A percentile compares a stretch with the other conserved stretches of the same genome.
phyloP scores from a whole-genome alignment of 179 eudicot species.

The Vitellaria paradoxa region DNA sequence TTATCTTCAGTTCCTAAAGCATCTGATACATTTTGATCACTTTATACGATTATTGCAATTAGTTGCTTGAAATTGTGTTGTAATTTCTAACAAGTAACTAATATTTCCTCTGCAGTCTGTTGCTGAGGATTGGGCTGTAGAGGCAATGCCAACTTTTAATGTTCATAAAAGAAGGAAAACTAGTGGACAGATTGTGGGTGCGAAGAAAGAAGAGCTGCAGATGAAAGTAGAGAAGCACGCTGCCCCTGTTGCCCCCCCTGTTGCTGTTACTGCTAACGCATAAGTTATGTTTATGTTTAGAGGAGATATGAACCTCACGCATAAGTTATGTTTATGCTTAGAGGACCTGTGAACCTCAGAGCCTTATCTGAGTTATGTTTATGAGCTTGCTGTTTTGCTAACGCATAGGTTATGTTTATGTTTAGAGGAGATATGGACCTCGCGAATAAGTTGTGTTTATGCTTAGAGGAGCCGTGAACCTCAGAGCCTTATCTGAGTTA shows the following conservation, averaged over 20 bases:
- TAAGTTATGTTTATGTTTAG: background rate
- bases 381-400: no score
- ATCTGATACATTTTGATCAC: background rate
- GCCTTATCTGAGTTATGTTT: no score
- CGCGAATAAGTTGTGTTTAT: no score
- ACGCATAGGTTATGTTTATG: no score
- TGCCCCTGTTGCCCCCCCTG: background rate
- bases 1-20: background rate
- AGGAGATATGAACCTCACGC: background rate
- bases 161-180: constrained; percentile 53
- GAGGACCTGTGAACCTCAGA: no score
- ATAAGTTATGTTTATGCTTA: no score
- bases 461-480: no score
- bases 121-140: constrained; percentile 44
- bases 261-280: constrained; percentile 19
- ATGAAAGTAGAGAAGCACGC: constrained; percentile 32
- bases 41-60: background rate
- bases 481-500: no score
- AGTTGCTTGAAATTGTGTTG: background rate
- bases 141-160: constrained; percentile 73
- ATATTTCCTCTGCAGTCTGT: constrained; percentile 33
- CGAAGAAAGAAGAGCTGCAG: constrained; percentile 51
- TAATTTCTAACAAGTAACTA: background rate
- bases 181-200: constrained; percentile 56
- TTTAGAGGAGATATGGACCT: no score